Evolutionary conservation across 352 stramenopile species (phyloP), one percentile per base, ranked within the genome.

Genomic region (Phytophthora macrochlamydospora): DNA sequence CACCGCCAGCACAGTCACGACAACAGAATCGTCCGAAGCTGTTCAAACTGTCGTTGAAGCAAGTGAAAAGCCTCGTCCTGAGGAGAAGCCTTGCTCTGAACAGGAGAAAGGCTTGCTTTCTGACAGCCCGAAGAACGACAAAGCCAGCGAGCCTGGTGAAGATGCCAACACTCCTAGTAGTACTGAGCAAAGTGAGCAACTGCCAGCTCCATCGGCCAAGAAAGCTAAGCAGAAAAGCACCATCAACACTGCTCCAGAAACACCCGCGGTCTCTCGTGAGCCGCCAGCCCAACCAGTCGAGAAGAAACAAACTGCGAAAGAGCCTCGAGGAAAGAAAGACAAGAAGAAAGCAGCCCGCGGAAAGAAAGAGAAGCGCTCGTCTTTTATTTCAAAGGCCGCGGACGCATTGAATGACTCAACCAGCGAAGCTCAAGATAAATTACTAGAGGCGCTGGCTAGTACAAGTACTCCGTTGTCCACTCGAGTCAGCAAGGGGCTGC

Each of bases 291-390:
- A 63, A 53, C 13, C 44, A 40, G 14, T 42, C n/a, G 69, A 72
- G 8, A 84, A 78, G 46, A 85, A 85, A 33, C 49, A 69, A 9
- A 46, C 37, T 44, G 30, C 29, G 1, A 87, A 82, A 42, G 75
- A 84, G n/a, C 44, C 67, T 7, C 74, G 75, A 52, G 74, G 87
- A 5, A 88, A 83, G 42, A 18, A 42, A 0, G 81, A 83, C 3
- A 78, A 87, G 50, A 89, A 84, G 59, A 90, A 85, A 38, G 69
- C 68, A 4, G 43, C 42, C 33, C 68, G 70, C 31, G 71, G 54
- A 24, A 89, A 85, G 54, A 93, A 91, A 64, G 82, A 91, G 12
- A 91, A 91, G 51, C 77, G 79, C 1, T 53, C 51, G 2, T 51
- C 58, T 8, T 29, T 59, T 13, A 35, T 54, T 44, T 53, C 58